Conservation (phyloP, 2,329 filamentous ascomycete genomes). For the Penicillium sp. region DNA sequence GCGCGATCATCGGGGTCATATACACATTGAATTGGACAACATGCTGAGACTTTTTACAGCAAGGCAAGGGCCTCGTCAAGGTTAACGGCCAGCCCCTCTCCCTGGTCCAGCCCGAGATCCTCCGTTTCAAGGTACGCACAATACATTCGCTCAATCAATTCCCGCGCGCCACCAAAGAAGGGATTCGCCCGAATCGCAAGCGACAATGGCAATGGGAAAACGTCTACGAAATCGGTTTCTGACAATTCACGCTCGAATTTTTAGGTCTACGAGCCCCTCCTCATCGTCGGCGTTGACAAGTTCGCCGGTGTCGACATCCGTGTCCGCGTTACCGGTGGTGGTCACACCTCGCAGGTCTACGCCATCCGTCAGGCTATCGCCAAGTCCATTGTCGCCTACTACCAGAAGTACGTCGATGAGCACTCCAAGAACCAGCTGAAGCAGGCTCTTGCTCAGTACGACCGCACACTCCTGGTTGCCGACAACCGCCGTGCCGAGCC, state of each 20-base stretch:
- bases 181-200: conserved; percentile 5
- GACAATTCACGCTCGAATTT: conserved; percentile 16
- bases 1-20: conserved; percentile 17
- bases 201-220: conserved; percentile 8
- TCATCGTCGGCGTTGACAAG: conserved; percentile 96
- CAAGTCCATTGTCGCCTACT: conserved; percentile 97
- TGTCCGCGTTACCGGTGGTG: conserved; percentile 93
- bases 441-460: conserved; percentile 92
- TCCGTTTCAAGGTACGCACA: conserved; percentile 84
- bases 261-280: conserved; percentile 95
- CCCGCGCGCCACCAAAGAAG: conserved; percentile 5
- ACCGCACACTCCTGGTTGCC: conserved; percentile 95
- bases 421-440: conserved; percentile 99
- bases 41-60: conserved; percentile 48
- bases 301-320: conserved; percentile 96
- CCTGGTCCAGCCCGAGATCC: conserved; percentile 92
- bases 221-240: conserved; percentile 2
- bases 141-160: conserved; percentile 8
- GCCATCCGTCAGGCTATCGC: conserved; percentile 98
- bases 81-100: conserved; percentile 96
- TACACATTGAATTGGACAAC: conserved; percentile 16
- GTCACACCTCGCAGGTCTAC: conserved; percentile 96
- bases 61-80: conserved; percentile 89
- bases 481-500: conserved; percentile 99
- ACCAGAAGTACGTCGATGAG: conserved; percentile 99